These are phyloP conservation scores for Sclerotinia minor DNA, from an alignment of 2,329 filamentous ascomycete species.

Conservation along the genomic window DNA sequence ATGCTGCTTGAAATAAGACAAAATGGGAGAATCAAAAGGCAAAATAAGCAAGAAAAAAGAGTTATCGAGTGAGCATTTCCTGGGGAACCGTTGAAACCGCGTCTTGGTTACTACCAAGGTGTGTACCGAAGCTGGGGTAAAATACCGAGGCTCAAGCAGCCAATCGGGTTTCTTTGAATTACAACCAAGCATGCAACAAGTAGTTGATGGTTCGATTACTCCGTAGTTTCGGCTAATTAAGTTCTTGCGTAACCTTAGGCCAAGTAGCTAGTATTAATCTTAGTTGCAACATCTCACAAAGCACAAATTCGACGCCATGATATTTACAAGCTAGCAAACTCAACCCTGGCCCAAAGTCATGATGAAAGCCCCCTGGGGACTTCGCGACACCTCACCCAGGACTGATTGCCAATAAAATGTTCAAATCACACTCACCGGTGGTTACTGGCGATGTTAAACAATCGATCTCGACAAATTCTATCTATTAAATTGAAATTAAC, in stretches of 20 bases:
- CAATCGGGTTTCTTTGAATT: conserved; percentile 3
- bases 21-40: not conserved
- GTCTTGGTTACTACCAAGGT: not conserved
- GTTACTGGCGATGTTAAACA: not conserved
- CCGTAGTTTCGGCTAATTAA: too few relatives aligned
- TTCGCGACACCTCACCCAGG: not conserved
- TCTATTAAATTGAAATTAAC: not conserved
- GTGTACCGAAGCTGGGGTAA: conserved; percentile 10
- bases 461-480: not conserved
- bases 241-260: too few relatives aligned
- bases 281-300: too few relatives aligned
- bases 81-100: not conserved
- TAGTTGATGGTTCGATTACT: not conserved
- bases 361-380: too few relatives aligned
- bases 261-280: too few relatives aligned
- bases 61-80: not conserved
- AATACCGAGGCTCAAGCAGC: conserved; percentile 10
- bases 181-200: not conserved
- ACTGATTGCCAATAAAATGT: not conserved
- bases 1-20: not conserved
- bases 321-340: not conserved
- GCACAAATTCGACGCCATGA: too few relatives aligned
- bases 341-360: not conserved
- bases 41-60: not conserved
- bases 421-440: too few relatives aligned